Evolutionary conservation across 2,329 filamentous ascomycete genomes (phyloP), one percentile per base, ranked within the genome.

Genomic region (Ophiostoma populinum): DNA sequence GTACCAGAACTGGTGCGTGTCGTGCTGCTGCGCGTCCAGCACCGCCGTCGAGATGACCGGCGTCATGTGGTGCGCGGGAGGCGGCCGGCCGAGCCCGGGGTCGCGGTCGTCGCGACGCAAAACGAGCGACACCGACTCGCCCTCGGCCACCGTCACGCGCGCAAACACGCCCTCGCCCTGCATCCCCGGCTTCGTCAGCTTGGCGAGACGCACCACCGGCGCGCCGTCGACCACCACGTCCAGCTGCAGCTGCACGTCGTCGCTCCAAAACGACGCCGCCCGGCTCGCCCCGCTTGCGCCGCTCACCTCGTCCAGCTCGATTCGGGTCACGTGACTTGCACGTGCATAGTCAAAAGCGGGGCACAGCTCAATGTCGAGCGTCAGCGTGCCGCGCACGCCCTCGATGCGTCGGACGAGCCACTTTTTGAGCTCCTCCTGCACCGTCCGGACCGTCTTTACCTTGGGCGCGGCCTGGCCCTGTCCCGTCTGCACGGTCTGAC

Each of bases 331-430:
- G 48, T 83, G 78, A 1, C 59, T 43, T 30, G 75, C 70, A 32
- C 61, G 61, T 4, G 74, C 78, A 48, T 83, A 85, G 43, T 75
- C 69, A 49, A 81, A 79, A 1, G 75, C 70, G 1, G 79, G 79
- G 43, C 81, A 81, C 10, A 83, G 58, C 43, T 82, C 75, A 7
- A 83, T 58, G 31, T 79, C 69, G 17, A 83, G 55, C 32, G 70
- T 64, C 48, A 82, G 61, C 1, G 57, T 54, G 12, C 79, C 78
- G 29, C 79, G 67, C 45, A 80, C 72, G 45, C 79, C 83, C 49
- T 82, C 77, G 1, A 80, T 69, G 36, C 78, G 65, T 32, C 79
- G 61, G 15, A 82, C 68, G 18, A 83, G 56, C 76, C 74, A 79
- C 49, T 68, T 69, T 57, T 78, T 79, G 41, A 82, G 58, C 49